phyloP scores from a whole-genome alignment of 2,329 filamentous ascomycete species.

The Alternaria brassicae region DNA sequence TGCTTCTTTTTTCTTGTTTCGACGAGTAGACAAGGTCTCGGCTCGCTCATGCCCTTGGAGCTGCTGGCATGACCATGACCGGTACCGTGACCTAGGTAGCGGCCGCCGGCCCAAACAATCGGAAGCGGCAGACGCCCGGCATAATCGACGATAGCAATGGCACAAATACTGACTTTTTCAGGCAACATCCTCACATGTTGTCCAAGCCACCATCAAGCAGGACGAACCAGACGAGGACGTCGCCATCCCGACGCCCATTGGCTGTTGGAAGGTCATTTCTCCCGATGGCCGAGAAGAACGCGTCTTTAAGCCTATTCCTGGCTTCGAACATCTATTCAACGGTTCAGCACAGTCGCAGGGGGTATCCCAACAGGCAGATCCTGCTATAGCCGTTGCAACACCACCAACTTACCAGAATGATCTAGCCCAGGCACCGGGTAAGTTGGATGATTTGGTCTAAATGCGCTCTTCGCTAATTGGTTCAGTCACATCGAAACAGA shows the following conservation, averaged over 20 bases:
- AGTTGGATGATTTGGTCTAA: not conserved
- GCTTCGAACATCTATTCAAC: slow-evolving; percentile 37
- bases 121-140: not conserved
- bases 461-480: slow-evolving; percentile 15
- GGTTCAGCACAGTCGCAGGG: not conserved
- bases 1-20: not conserved
- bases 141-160: not conserved
- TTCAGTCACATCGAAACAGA: not conserved
- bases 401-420: not conserved
- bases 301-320: slow-evolving; percentile 30
- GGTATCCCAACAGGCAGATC: not conserved
- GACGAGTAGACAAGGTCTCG: slow-evolving; percentile 18
- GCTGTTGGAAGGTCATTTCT: slow-evolving; percentile 26
- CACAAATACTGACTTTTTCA: slow-evolving; percentile 5
- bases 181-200: slow-evolving; percentile 2
- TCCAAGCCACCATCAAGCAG: not conserved
- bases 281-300: slow-evolving; percentile 31
- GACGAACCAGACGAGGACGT: slow-evolving; percentile 4
- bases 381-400: not conserved
- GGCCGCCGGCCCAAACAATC: slow-evolving; percentile 8
- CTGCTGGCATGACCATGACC: not conserved
- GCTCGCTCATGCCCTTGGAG: slow-evolving; percentile 8
- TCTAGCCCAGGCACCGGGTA: slow-evolving; percentile 15
- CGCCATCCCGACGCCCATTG: slow-evolving; percentile 30
- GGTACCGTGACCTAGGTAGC: not conserved